These are phyloP conservation scores for Pseudogymnoascus sp. DNA, from an alignment of 2,329 filamentous ascomycete genomes.

Conservation along the genomic window DNA sequence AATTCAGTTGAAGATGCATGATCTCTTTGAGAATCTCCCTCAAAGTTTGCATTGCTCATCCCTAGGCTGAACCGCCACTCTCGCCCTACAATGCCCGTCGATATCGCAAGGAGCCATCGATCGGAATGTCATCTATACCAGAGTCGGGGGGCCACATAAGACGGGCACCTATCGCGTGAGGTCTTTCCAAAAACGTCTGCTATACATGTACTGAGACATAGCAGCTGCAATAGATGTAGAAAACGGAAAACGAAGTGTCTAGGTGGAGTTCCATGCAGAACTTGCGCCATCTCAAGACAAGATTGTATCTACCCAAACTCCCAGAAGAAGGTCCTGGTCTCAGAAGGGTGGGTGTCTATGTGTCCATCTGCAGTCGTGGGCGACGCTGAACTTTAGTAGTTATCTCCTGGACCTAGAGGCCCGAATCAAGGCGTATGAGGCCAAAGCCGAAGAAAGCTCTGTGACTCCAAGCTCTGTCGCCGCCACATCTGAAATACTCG, in stretches of 20 bases:
- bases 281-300: constrained; percentile 14
- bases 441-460: constrained; percentile 6
- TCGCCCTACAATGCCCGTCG: constrained; percentile 6
- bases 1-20: background rate
- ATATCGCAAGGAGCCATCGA: constrained; percentile 7
- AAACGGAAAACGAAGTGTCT: constrained; percentile 22
- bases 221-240: constrained; percentile 22
- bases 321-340: constrained; percentile 18
- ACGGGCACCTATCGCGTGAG: constrained; percentile 2
- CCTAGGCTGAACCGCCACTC: background rate
- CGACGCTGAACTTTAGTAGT: constrained; percentile 12
- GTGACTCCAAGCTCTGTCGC: constrained; percentile 1
- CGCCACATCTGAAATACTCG: background rate
- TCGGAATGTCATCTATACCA: background rate
- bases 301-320: constrained; percentile 20
- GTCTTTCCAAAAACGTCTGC: background rate
- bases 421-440: constrained; percentile 18
- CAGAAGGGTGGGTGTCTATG: constrained; percentile 16
- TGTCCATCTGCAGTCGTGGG: background rate
- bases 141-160: background rate
- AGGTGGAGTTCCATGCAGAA: constrained; percentile 18
- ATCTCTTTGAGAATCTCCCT: background rate
- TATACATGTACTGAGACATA: background rate
- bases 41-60: background rate
- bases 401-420: constrained; percentile 20